Evolutionary conservation across 2,329 filamentous ascomycete species (phyloP), one percentile per base, ranked within the genome.

Genomic region (Xylaria digitata): DNA sequence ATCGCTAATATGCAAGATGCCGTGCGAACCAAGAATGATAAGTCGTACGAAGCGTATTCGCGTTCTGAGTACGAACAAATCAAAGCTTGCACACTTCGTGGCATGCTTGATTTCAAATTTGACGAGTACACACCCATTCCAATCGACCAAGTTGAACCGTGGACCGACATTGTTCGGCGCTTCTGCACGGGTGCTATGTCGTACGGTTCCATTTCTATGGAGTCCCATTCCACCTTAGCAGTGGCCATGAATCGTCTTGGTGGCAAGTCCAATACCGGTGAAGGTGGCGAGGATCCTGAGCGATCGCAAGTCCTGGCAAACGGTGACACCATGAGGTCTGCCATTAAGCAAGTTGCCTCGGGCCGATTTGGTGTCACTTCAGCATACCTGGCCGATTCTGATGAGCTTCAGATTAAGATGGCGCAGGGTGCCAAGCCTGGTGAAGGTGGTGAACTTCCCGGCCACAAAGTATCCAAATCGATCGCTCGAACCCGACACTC

Each of bases 351-450:
- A 83, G 92, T 98, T 75, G 95, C 95, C 50, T 97, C 94, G 52
- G 95, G 95, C 70, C 92, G 95, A 76, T 98, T 98, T 76, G 95
- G 95, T 85, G 95, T 97, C 69, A 98, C 95, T 1, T 96, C 93
- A 66, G 92, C 93, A 78, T 98, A 97, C 78, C 88, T 98, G 17
- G 93, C 94, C 56, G 95, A 98, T 79, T 93, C 95, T 19, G 95
- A 98, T 76, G 94, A 98, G 82, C 85, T 98, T 52, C 95, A 98
- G 81, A 98, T 98, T 83, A 98, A 98, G 88, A 98, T 98, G 95
- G 95, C 95, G 9, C 95, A 98, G 82, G 95, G 95, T 79, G 95
- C 95, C 70, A 98, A 98, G 87, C 95, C 95, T 63, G 95, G 95
- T 81, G 95, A 98, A 81, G 95, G 95, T 84, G 95, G 95, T 87